Evolutionary conservation across 208 protist species (phyloP), one percentile per base, ranked within the genome.

Genomic region (Trypanosoma conorhini): DNA sequence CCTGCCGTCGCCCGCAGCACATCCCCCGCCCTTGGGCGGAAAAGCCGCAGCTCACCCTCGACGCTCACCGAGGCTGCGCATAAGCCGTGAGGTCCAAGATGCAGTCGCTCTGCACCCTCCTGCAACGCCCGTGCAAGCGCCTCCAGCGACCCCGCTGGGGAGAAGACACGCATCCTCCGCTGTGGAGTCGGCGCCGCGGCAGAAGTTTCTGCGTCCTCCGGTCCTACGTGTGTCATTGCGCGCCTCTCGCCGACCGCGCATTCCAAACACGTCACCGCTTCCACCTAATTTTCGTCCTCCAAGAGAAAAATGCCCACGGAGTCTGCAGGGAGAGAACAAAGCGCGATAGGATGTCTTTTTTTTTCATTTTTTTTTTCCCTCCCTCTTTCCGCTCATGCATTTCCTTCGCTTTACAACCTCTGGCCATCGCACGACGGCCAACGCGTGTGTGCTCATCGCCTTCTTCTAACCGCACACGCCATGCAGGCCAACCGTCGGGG

Each of bases 31-130:
- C 70, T 62, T 26, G 15, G 52, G 10, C 62, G 70, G 19, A 38
- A 21, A 26, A 76, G 26, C 5, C 44, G 38, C 19, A 76, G 26
- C 22, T 69, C 62, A 0, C 62, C 70, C 2, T 76, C 55, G 17
- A 55, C 56, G 57, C 22, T 31, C 0, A 76, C 17, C 12, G 44
- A 57, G 4, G 44, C 50, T 0, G 56, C 35, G 33, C 68, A 62
- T 31, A 51, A 31, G 48, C 56, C 62, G 28, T 70, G 40, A 15
- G 70, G 70, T 1, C 70, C 70, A 59, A 76, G 24, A 57, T 70
- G 62, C 3, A 76, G 24, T 31, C 66, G 38, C 26, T 31, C 35
- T 8, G 44, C 19, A 31, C 70, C 68, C 19, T 68, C 62, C 56
- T 70, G 62, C 30, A 76, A 46, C 44, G 30, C 40, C 35, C 24